phyloP scores from a whole-genome alignment of 495 filamentous ascomycete genomes.

The Astrocystis sublimbata region DNA sequence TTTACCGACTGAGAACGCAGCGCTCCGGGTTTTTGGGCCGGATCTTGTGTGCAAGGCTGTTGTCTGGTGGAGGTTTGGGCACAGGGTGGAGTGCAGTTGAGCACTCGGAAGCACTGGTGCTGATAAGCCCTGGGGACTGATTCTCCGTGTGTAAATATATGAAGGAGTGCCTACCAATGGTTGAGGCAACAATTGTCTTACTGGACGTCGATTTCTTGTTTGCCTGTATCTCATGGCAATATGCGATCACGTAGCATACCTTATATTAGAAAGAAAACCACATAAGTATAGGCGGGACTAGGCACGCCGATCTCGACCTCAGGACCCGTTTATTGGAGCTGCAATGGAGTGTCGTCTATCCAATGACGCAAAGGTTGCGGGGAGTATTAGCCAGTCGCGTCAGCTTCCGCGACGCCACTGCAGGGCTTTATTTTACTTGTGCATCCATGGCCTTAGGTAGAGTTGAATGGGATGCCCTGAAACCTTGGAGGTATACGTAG shows the following conservation, averaged over 20 bases:
- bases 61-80: conserved; percentile 6
- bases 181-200: background rate
- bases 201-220: background rate
- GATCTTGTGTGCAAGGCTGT: conserved; percentile 3
- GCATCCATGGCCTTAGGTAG: too few relatives aligned
- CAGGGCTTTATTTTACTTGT: too few relatives aligned
- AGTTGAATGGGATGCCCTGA: too few relatives aligned
- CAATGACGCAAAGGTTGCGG: conserved; percentile 19
- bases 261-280: too few relatives aligned
- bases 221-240: background rate
- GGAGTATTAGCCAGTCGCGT: conserved; percentile 24
- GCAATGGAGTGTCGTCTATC: background rate
- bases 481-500: too few relatives aligned
- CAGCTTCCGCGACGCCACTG: conserved; percentile 24
- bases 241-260: background rate
- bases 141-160: too few relatives aligned
- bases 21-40: background rate
- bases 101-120: background rate
- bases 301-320: too few relatives aligned
- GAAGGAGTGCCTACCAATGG: background rate
- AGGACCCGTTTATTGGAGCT: too few relatives aligned
- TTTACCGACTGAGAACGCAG: background rate
- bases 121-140: conserved; percentile 2
- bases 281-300: background rate
- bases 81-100: conserved; percentile 6